These are phyloP conservation scores for Guadua angustifolia DNA, from an alignment of 176 grass and related monocot species.

Conservation along the genomic window DNA sequence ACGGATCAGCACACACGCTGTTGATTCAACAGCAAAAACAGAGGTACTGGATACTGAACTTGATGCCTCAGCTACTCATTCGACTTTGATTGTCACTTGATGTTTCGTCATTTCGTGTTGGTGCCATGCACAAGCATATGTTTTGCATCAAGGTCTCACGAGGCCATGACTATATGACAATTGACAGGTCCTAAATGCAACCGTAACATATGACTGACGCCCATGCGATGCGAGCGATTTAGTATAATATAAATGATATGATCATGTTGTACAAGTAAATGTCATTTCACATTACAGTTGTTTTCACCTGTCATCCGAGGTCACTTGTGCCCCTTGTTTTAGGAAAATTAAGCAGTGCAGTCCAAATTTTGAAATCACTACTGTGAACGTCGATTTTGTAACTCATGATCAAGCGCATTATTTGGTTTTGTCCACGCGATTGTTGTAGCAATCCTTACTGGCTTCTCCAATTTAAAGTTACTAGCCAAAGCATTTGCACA, in stretches of 20 bases:
- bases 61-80: background rate
- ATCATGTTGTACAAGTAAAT: background rate
- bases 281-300: background rate
- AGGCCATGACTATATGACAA: background rate
- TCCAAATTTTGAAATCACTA: background rate
- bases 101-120: background rate
- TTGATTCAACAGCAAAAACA: background rate
- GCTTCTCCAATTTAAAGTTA: background rate
- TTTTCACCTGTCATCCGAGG: background rate
- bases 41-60: background rate
- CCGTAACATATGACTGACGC: background rate
- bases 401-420: background rate
- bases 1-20: background rate
- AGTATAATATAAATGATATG: background rate
- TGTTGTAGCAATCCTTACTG: background rate
- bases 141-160: background rate
- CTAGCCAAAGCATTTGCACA: background rate
- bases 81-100: background rate
- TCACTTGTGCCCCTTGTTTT: background rate
- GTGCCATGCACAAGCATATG: background rate
- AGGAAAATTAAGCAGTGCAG: background rate
- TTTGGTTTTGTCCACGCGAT: background rate
- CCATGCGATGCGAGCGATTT: background rate
- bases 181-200: background rate
- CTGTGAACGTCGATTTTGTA: background rate